Evolutionary conservation across 2,329 filamentous ascomycete genomes (phyloP).

Genomic region (Fusarium anguioides): DNA sequence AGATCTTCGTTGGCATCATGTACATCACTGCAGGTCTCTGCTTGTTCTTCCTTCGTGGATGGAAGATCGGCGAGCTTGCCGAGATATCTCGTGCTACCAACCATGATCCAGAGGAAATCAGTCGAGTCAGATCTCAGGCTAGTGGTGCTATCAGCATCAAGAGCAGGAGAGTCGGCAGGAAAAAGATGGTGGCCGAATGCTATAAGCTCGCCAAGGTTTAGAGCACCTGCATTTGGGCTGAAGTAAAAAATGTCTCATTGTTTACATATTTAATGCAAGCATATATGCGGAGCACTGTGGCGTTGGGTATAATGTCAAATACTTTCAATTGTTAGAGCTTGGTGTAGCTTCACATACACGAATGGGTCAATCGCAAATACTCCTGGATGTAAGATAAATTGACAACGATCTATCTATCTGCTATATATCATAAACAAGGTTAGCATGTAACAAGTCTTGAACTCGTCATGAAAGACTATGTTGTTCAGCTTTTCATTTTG

Average conservation of each 20-base stretch:
- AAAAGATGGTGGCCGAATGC: conserved; percentile 50
- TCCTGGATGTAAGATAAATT: not conserved
- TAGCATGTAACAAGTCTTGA: no score
- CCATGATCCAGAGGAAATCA: conserved; percentile 46
- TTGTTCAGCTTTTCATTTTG: not conserved
- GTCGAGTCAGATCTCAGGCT: conserved; percentile 47
- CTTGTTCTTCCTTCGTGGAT: conserved; percentile 50
- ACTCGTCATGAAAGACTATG: no score
- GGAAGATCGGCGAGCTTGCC: conserved; percentile 53
- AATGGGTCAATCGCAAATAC: not conserved
- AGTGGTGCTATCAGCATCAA: conserved; percentile 46
- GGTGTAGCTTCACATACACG: not conserved
- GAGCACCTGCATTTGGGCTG: not conserved
- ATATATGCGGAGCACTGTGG: not conserved
- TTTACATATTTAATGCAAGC: not conserved
- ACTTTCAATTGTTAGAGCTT: not conserved
- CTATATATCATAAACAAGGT: not conserved
- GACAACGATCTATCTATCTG: not conserved
- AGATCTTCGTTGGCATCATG: conserved; percentile 71
- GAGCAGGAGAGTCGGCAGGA: conserved; percentile 47
- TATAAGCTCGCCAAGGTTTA: conserved; percentile 47
- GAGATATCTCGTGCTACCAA: conserved; percentile 49
- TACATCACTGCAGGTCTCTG: conserved; percentile 62
- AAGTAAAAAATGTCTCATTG: not conserved
- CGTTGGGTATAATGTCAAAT: not conserved